These are phyloP conservation scores for Diphasiastrum complanatum DNA, from an alignment of 83 land plant species.

Conservation along the genomic window DNA sequence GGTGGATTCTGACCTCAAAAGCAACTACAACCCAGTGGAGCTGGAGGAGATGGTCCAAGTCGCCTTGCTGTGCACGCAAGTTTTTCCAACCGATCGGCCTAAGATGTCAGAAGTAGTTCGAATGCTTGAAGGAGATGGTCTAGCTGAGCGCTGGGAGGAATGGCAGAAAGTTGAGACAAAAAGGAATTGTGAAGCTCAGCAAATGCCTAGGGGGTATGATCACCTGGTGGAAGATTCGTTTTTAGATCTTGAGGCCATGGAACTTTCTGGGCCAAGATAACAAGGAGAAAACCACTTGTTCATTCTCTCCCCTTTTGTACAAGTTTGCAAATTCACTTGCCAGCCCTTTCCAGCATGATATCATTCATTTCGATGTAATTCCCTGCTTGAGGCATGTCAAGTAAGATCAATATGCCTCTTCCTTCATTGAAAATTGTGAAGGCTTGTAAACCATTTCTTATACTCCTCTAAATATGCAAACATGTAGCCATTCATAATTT, in stretches of 20 bases:
- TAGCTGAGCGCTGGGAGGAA: constrained; percentile 28
- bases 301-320: no score
- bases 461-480: no score
- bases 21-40: constrained; percentile 13
- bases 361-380: no score
- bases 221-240: constrained; percentile 25
- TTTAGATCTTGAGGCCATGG: constrained; percentile 20
- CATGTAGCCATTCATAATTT: no score
- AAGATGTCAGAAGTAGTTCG: constrained; percentile 21
- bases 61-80: constrained; percentile 6
- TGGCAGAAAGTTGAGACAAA: constrained; percentile 23
- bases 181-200: constrained; percentile 15
- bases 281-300: no score
- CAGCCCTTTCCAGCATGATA: no score
- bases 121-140: constrained; percentile 24
- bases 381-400: no score
- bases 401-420: no score
- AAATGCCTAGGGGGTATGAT: constrained; percentile 13
- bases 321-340: no score
- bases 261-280: constrained; percentile 25
- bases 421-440: no score
- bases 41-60: constrained; percentile 19
- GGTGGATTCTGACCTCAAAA: constrained; percentile 10
- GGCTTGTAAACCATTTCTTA: no score
- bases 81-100: constrained; percentile 11